Evolutionary conservation across 1,284 basidiomycete genomes (phyloP).

Genomic region (Hemileia vastatrix): DNA sequence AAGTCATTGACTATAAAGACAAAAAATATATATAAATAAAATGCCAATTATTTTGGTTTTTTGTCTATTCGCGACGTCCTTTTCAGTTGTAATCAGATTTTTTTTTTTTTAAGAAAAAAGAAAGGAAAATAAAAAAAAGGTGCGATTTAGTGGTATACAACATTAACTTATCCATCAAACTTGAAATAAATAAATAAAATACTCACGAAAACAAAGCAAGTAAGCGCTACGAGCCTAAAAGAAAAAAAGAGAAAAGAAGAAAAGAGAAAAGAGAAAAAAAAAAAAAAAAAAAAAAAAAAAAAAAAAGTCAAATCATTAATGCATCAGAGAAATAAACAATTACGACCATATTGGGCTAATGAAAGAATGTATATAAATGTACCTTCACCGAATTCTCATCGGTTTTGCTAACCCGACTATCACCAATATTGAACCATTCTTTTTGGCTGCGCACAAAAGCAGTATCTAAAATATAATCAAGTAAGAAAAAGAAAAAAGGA

Average conservation of each 20-base stretch:
- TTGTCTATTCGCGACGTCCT: too few relatives aligned
- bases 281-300: neutral
- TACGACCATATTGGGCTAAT: neutral
- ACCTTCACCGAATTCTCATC: slow-evolving; percentile 23
- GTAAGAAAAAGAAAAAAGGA: neutral
- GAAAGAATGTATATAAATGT: neutral
- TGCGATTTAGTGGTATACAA: too few relatives aligned
- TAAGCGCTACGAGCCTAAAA: slow-evolving; percentile 20
- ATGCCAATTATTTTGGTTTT: too few relatives aligned
- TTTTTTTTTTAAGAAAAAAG: too few relatives aligned
- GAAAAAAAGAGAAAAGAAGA: neutral
- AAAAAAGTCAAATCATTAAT: neutral
- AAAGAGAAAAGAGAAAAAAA: neutral
- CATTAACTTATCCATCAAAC: too few relatives aligned
- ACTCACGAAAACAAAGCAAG: slow-evolving; percentile 21
- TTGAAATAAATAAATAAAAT: too few relatives aligned
- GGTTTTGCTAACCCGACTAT: slow-evolving; percentile 20
- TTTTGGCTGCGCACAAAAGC: slow-evolving; percentile 22
- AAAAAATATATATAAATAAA: too few relatives aligned
- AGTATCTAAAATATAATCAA: slow-evolving; percentile 12
- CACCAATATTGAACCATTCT: slow-evolving; percentile 24
- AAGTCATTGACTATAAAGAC: too few relatives aligned
- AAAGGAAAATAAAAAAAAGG: too few relatives aligned
- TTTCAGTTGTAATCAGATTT: too few relatives aligned
- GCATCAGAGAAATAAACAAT: too few relatives aligned